Evolutionary conservation across 2,329 filamentous ascomycete genomes (phyloP).

Genomic region (Gaeumannomyces tritici): DNA sequence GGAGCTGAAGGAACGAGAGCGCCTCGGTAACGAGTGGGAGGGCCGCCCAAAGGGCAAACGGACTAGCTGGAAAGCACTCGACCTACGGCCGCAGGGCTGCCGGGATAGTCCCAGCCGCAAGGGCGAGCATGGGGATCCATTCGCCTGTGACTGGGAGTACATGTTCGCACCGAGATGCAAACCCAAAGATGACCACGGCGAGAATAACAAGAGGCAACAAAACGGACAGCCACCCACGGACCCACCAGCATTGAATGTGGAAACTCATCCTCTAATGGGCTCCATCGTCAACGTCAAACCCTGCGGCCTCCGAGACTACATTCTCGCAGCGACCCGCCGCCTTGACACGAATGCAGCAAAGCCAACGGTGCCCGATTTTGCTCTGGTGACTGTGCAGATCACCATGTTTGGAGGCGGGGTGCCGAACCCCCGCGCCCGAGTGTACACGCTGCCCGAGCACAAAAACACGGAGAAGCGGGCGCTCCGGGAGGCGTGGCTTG

Average conservation of each 20-base stretch:
- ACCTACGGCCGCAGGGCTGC: constrained; percentile 37
- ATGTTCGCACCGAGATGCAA: constrained; percentile 37
- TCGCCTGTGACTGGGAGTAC: constrained; percentile 73
- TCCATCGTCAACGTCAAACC: neutral
- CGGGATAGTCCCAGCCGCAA: constrained; percentile 36
- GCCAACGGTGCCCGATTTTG: constrained; percentile 5
- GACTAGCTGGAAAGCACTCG: constrained; percentile 62
- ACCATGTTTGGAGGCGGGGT: constrained; percentile 61
- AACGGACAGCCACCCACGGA: neutral
- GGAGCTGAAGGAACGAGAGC: constrained; percentile 45
- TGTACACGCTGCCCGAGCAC: constrained; percentile 71
- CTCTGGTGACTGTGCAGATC: constrained; percentile 53
- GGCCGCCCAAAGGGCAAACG: constrained; percentile 74
- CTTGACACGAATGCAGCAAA: neutral
- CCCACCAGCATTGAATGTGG: neutral
- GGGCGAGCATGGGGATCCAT: constrained; percentile 75
- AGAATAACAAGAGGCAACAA: constrained; percentile 6
- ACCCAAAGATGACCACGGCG: neutral
- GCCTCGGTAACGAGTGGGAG: constrained; percentile 49
- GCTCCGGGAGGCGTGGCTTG: constrained; percentile 64
- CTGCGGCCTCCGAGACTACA: neutral
- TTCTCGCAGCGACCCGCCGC: neutral
- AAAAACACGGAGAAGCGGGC: constrained; percentile 22
- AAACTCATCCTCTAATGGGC: neutral
- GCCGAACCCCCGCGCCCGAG: constrained; percentile 61